Conservation (phyloP, 768 basidiomycete species). For the Auricularia auricula-judae region DNA sequence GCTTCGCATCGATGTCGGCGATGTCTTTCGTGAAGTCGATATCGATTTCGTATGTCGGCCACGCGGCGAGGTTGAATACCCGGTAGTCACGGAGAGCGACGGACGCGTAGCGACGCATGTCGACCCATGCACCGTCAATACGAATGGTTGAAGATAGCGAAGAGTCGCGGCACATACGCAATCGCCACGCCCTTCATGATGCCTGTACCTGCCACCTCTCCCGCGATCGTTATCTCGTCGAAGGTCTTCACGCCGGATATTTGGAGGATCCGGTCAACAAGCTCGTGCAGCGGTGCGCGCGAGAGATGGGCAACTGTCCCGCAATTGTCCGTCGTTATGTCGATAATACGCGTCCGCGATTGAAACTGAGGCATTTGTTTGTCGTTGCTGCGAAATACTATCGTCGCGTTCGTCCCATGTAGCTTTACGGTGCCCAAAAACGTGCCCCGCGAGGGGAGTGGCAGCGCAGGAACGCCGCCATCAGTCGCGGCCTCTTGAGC, state of each 20-base stretch:
- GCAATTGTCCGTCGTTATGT: background rate
- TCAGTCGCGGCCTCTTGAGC: background rate
- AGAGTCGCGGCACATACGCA: background rate
- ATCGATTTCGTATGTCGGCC: slow-evolving; percentile 2
- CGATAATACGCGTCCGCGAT: slow-evolving; percentile 2
- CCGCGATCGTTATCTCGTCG: slow-evolving; percentile 1
- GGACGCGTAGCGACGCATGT: slow-evolving; percentile 1
- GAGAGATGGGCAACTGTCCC: slow-evolving; percentile 1
- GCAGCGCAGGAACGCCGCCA: background rate
- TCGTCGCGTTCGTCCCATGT: slow-evolving; percentile 4
- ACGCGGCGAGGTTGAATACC: slow-evolving; percentile 2
- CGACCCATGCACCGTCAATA: slow-evolving; percentile 5
- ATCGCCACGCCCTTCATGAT: slow-evolving; percentile 6
- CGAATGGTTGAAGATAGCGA: slow-evolving; percentile 7
- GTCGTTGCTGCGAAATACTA: background rate
- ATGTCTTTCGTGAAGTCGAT: background rate
- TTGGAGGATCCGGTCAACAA: slow-evolving; percentile 1
- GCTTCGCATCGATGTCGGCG: background rate
- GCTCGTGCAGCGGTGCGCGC: background rate
- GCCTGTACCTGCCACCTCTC: slow-evolving; percentile 4
- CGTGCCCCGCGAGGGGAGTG: background rate
- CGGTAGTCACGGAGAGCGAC: slow-evolving; percentile 1
- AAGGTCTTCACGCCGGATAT: background rate
- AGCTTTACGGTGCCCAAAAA: slow-evolving; percentile 7
- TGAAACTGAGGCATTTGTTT: background rate